These are phyloP conservation scores for Dendrobium huoshanense DNA, from an alignment of 106 monocot species.

Conservation along the genomic window DNA sequence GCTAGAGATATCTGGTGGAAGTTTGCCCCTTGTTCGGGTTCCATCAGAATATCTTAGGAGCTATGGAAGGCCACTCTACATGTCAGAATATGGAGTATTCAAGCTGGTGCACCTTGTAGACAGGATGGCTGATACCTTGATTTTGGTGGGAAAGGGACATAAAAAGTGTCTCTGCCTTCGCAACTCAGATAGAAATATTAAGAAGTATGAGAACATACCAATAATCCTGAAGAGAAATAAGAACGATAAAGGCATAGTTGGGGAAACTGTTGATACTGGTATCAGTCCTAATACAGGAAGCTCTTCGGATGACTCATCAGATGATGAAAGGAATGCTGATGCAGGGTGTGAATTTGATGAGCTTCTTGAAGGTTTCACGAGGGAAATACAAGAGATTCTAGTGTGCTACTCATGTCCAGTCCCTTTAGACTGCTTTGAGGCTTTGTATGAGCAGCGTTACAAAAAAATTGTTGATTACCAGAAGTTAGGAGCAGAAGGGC, in stretches of 20 bases:
- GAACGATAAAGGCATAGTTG: constrained; percentile 23
- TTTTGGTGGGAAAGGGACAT: constrained; percentile 56
- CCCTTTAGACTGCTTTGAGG: constrained; percentile 41
- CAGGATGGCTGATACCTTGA: constrained; percentile 51
- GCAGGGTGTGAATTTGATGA: constrained; percentile 20
- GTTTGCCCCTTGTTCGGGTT: constrained; percentile 56
- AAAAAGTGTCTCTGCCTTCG: constrained; percentile 54
- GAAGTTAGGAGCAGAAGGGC: constrained; percentile 47
- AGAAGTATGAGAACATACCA: constrained; percentile 32
- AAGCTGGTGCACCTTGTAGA: constrained; percentile 67
- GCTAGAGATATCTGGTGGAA: constrained; percentile 68
- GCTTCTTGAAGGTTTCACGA: constrained; percentile 36
- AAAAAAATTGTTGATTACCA: constrained; percentile 57
- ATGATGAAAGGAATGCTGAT: constrained; percentile 60
- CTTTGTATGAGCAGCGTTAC: constrained; percentile 63
- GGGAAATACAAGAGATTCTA: constrained; percentile 79
- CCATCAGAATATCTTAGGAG: constrained; percentile 62
- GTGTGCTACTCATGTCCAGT: constrained; percentile 74
- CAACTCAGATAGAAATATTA: constrained; percentile 20
- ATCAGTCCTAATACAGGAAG: constrained; percentile 23
- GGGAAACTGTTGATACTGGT: constrained; percentile 20
- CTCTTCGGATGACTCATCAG: constrained; percentile 66
- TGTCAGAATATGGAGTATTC: constrained; percentile 66
- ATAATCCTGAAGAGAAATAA: constrained; percentile 25
- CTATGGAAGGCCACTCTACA: constrained; percentile 64